Percentiles rank a stretch among this genome's conserved stretches.
Evolutionary conservation across 257 asterid genomes (phyloP).

Genomic region (Solanum sitiens): DNA sequence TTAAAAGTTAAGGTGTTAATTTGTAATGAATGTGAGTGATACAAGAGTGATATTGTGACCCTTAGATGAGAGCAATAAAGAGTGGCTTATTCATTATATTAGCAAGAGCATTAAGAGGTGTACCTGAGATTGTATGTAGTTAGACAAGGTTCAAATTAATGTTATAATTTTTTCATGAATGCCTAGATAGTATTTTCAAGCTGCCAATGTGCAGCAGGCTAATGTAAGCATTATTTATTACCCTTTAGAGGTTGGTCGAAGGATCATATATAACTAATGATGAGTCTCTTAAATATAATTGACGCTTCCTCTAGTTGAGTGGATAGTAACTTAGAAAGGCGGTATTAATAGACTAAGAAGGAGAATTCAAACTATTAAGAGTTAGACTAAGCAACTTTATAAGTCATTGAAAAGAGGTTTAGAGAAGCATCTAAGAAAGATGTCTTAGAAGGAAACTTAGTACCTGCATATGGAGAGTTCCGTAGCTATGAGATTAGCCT

Average conservation of each 20-base stretch:
- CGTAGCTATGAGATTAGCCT: background rate
- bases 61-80: no score
- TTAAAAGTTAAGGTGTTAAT: background rate
- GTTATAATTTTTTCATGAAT: background rate
- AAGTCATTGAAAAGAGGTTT: background rate
- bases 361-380: background rate
- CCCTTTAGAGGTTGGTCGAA: background rate
- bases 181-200: background rate
- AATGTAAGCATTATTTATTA: background rate
- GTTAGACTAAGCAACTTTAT: background rate
- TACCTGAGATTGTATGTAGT: background rate
- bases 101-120: background rate
- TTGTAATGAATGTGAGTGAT: background rate
- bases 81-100: background rate
- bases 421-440: background rate
- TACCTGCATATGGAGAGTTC: background rate
- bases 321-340: background rate
- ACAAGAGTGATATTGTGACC: background rate
- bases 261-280: background rate
- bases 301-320: background rate
- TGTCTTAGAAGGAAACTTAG: background rate
- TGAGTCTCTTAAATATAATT: background rate
- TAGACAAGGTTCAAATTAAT: background rate
- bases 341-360: background rate
- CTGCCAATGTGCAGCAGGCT: background rate